Base-by-base conservation (phyloP, 129 eudicot genomes). In the Solidago caesia region DNA sequence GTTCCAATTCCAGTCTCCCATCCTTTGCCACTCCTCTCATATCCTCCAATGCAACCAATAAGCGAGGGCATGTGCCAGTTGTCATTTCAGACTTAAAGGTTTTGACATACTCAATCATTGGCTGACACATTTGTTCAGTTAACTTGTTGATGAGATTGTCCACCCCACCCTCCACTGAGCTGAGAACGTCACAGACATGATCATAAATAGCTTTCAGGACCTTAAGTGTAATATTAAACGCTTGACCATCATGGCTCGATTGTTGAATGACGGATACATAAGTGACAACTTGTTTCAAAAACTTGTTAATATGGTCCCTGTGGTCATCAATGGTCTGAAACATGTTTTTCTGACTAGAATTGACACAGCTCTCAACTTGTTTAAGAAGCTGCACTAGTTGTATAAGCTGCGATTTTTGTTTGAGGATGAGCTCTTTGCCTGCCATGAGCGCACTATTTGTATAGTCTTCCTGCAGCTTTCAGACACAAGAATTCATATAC, bases 111-210 rank as follows among this genome's bases (percentile, higher is more conserved):
- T 86, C 79, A 3, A 74, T 83, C 94, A 91, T 84, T 14, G 91
- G 97, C 70, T 74, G 70, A 72, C 91, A 86, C 89, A 91, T 84
- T 67, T 76, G 68, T 4, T 79, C 84, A 44, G 89, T 84, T 55
- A 91, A 78, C 5, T 75, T 77, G 76, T 49, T 47, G n/a, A 82
- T 58, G 66, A 91, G 67, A 70, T 82, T 79, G 26, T 91, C 88
- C 72, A 91, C 85, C 77, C 89, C 91, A 43, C 68, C 80, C 81
- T 91, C 94, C 12, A 88, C 85, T 15, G 89, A 91, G 45, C 83
- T 52, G 42, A 91, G 82, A 49, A 86, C 82, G 29, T 58, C 68
- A 71, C 63, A 76, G 43, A 91, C 77, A n/a, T 74, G 80, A 74
- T 76, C 58, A 61, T 82, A 88, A 43, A 80, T 73, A 76, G 80